Conservation (phyloP, 495 filamentous ascomycete species). For the Penicillium argentinense region DNA sequence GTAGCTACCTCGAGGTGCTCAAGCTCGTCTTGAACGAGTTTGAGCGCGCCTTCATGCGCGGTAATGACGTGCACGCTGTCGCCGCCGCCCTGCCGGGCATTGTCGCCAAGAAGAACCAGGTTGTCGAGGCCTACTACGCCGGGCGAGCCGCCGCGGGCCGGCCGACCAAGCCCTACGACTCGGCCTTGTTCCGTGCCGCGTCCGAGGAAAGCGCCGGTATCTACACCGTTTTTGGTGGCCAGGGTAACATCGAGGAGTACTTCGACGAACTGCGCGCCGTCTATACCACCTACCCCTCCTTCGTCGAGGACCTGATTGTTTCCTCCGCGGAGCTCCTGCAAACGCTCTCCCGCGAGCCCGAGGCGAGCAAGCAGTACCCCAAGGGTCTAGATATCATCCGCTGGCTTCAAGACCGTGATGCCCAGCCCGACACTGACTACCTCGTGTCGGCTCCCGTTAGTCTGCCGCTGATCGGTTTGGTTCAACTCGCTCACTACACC, state of each 20-base stretch:
- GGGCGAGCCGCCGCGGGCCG: slow-evolving; percentile 80
- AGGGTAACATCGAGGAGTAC: slow-evolving; percentile 99
- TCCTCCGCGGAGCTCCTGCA: slow-evolving; percentile 80
- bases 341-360: slow-evolving; percentile 77
- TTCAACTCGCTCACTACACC: slow-evolving; percentile 90
- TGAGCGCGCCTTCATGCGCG: slow-evolving; percentile 88
- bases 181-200: slow-evolving; percentile 86
- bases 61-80: slow-evolving; percentile 94
- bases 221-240: slow-evolving; percentile 95
- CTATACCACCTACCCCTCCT: slow-evolving; percentile 84
- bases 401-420: slow-evolving; percentile 84
- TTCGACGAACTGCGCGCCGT: slow-evolving; percentile 94
- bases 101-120: slow-evolving; percentile 80
- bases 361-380: slow-evolving; percentile 89
- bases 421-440: slow-evolving; percentile 92
- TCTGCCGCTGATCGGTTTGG: slow-evolving; percentile 92
- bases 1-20: slow-evolving; percentile 81
- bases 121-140: slow-evolving; percentile 85
- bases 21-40: slow-evolving; percentile 91
- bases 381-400: slow-evolving; percentile 92
- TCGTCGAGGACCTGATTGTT: slow-evolving; percentile 80
- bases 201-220: slow-evolving; percentile 73
- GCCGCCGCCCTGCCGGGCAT: slow-evolving; percentile 85
- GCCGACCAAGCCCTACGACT: slow-evolving; percentile 84
- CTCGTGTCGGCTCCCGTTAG: slow-evolving; percentile 96